Conservation (phyloP, 495 filamentous ascomycete genomes). For the Penicillium parvum region DNA sequence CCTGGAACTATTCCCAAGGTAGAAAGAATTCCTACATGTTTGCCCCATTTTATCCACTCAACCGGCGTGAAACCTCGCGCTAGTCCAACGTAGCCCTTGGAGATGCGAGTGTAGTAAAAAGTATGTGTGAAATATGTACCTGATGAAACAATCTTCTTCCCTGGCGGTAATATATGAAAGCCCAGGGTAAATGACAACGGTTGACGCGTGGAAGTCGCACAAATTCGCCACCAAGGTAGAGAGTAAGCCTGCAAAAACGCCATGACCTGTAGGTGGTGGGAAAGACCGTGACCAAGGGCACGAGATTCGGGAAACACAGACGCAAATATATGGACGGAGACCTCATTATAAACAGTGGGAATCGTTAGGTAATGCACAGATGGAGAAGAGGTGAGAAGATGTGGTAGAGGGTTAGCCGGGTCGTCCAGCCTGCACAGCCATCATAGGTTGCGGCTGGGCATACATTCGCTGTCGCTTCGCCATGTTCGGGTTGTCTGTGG, state of each 20-base stretch:
- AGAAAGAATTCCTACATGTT: not conserved
- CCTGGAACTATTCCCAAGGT: not conserved
- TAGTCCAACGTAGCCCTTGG: not conserved
- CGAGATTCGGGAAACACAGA: slow-evolving; percentile 10
- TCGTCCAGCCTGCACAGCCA: slow-evolving; percentile 42
- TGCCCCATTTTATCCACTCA: slow-evolving; percentile 2
- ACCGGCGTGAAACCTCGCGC: not conserved
- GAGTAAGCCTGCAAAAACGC: slow-evolving; percentile 23
- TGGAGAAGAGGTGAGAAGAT: slow-evolving; percentile 4
- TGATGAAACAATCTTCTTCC: slow-evolving; percentile 15
- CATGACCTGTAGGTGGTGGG: slow-evolving; percentile 25
- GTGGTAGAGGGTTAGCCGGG: slow-evolving; percentile 24
- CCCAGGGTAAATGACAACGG: slow-evolving; percentile 14
- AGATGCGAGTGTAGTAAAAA: not conserved
- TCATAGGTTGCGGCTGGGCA: slow-evolving; percentile 42
- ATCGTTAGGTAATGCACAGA: slow-evolving; percentile 28
- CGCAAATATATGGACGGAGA: slow-evolving; percentile 20
- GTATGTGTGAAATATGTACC: slow-evolving; percentile 26
- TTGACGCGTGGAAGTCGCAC: slow-evolving; percentile 18
- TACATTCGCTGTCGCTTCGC: slow-evolving; percentile 64
- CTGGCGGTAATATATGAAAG: slow-evolving; percentile 7
- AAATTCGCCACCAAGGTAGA: slow-evolving; percentile 21
- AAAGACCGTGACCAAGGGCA: slow-evolving; percentile 11
- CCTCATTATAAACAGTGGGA: slow-evolving; percentile 33
- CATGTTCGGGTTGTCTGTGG: slow-evolving; percentile 49